Conservation (phyloP, 1,284 basidiomycete genomes). For the Schizopora paradoxa region DNA sequence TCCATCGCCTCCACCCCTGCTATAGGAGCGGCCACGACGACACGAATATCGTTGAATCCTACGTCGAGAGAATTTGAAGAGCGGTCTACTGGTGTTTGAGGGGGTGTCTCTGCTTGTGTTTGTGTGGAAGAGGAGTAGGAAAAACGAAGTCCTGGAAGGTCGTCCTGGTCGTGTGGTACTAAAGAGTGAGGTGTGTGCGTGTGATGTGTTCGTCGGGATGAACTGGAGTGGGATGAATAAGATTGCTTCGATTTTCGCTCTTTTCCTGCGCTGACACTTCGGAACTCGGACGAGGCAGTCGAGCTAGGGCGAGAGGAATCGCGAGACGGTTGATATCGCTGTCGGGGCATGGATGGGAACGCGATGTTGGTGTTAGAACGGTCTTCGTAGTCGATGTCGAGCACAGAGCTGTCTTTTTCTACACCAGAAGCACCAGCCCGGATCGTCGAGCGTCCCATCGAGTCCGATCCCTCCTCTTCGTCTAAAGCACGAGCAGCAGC, state of each 20-base stretch:
- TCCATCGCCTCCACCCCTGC: conserved; percentile 80
- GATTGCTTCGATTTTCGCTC: too few relatives aligned
- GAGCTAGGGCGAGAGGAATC: too few relatives aligned
- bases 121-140: conserved; percentile 16
- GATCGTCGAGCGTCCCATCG: conserved; percentile 6
- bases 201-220: conserved; percentile 4
- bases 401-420: conserved; percentile 3
- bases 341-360: conserved; percentile 11
- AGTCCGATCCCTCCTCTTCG: conserved; percentile 3
- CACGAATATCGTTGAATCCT: conserved; percentile 42
- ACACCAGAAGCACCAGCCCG: conserved; percentile 8
- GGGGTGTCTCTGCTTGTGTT: conserved; percentile 15
- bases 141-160: conserved; percentile 15
- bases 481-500: conserved; percentile 1
- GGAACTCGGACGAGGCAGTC: too few relatives aligned
- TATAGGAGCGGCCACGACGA: conserved; percentile 70
- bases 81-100: conserved; percentile 31
- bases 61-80: not conserved
- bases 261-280: too few relatives aligned
- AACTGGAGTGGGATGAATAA: conserved; percentile 2
- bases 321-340: too few relatives aligned
- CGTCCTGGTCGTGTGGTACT: conserved; percentile 13
- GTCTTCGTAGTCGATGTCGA: conserved; percentile 6
- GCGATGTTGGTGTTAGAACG: too few relatives aligned
- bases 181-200: too few relatives aligned